A percentile compares a stretch with the other conserved stretches of the same genome.
Evolutionary conservation across 2,329 filamentous ascomycete species (phyloP).

Genomic region (Neonectria faginata): DNA sequence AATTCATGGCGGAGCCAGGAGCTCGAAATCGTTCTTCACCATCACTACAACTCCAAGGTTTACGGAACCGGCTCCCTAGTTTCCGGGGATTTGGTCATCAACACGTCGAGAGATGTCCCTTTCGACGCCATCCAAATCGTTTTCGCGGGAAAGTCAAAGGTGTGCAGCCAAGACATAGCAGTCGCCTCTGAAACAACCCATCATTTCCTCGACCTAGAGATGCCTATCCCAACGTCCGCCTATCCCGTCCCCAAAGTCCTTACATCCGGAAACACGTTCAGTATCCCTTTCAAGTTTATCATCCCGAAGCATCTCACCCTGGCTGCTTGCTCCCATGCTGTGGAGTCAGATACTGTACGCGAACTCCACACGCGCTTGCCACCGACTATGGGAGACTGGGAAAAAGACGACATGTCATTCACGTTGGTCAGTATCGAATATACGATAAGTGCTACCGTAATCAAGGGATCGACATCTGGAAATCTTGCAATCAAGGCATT

Average conservation of each 20-base stretch:
- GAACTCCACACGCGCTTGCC: conserved; percentile 36
- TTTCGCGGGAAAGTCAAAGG: not conserved
- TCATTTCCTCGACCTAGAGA: conserved; percentile 39
- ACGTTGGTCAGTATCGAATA: conserved; percentile 35
- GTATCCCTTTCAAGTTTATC: conserved; percentile 40
- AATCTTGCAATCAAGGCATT: not conserved
- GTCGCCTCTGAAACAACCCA: conserved; percentile 22
- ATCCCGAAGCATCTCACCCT: conserved; percentile 39
- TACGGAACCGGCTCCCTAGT: conserved; percentile 8
- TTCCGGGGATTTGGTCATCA: not conserved
- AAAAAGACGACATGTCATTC: conserved; percentile 38
- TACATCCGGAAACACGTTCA: conserved; percentile 34
- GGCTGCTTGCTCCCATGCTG: conserved; percentile 33
- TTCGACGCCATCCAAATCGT: not conserved
- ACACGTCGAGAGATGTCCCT: not conserved
- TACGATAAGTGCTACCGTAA: conserved; percentile 24
- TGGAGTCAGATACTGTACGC: conserved; percentile 27
- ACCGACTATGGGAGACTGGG: conserved; percentile 37
- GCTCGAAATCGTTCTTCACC: conserved; percentile 4
- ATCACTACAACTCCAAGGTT: conserved; percentile 16
- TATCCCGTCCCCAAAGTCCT: conserved; percentile 33
- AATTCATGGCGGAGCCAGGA: not conserved
- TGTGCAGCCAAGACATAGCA: not conserved
- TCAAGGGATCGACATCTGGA: not conserved
- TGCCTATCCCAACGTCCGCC: conserved; percentile 34